These are phyloP conservation scores for Pistacia integerrima DNA, from an alignment of 345 rosid species.

Conservation along the genomic window DNA sequence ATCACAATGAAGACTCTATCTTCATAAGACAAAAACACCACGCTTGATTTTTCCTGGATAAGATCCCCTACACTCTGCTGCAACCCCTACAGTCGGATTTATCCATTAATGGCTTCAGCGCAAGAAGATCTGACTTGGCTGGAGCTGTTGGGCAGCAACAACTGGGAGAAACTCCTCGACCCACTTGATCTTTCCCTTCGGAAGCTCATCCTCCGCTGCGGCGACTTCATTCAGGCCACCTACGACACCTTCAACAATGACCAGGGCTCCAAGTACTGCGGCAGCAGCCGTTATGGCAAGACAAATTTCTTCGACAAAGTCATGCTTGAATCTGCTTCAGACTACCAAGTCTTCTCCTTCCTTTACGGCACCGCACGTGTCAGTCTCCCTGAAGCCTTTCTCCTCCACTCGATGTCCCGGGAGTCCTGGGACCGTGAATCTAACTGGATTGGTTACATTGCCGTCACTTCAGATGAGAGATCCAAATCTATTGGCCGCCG, in stretches of 20 bases:
- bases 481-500: slow-evolving; percentile 58
- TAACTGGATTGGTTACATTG: slow-evolving; percentile 93
- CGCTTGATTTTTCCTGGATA: too few species aligned
- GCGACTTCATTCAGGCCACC: slow-evolving; percentile 91
- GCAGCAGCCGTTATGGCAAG: slow-evolving; percentile 82
- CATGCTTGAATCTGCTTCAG: slow-evolving; percentile 58
- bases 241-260: slow-evolving; percentile 91
- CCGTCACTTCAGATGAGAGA: slow-evolving; percentile 63
- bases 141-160: slow-evolving; percentile 58
- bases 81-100: background rate
- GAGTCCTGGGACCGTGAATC: slow-evolving; percentile 97
- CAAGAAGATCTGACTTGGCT: slow-evolving; percentile 48
- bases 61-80: too few species aligned
- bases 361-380: slow-evolving; percentile 84
- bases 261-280: slow-evolving; percentile 82
- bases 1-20: background rate
- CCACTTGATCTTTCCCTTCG: slow-evolving; percentile 76
- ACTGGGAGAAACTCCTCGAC: slow-evolving; percentile 74
- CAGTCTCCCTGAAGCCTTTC: slow-evolving; percentile 53
- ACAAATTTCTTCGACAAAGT: slow-evolving; percentile 59
- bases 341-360: slow-evolving; percentile 51
- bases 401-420: slow-evolving; percentile 66
- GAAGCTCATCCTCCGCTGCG: slow-evolving; percentile 74
- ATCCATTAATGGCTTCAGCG: slow-evolving; percentile 34
- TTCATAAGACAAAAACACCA: too few species aligned